phyloP scores from a whole-genome alignment of 345 rosid species.

The Salix caprea region DNA sequence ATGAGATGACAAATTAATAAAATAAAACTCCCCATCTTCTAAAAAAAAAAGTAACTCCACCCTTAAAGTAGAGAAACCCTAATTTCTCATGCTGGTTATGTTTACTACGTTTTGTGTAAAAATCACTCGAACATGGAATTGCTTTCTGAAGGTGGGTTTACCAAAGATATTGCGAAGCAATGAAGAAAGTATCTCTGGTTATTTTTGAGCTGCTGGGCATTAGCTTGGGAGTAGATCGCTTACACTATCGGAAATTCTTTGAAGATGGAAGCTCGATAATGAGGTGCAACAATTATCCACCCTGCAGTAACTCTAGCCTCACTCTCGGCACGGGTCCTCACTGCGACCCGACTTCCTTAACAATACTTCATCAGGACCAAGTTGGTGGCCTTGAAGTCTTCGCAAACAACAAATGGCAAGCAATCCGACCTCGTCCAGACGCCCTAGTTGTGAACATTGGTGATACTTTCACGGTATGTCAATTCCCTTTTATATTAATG shows the following conservation, averaged over 20 bases:
- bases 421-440: slow-evolving; percentile 50
- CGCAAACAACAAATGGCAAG: slow-evolving; percentile 51
- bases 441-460: slow-evolving; percentile 73
- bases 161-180: slow-evolving; percentile 45
- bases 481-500: not conserved
- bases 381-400: slow-evolving; percentile 79
- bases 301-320: slow-evolving; percentile 49
- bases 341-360: slow-evolving; percentile 68
- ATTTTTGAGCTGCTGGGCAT: slow-evolving; percentile 47
- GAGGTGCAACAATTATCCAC: slow-evolving; percentile 65
- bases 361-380: slow-evolving; percentile 82
- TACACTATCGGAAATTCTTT: slow-evolving; percentile 31
- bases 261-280: slow-evolving; percentile 61
- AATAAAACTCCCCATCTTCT: no score
- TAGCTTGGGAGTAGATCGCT: slow-evolving; percentile 45
- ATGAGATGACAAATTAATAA: no score
- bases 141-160: slow-evolving; percentile 36
- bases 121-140: not conserved
- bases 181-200: slow-evolving; percentile 36
- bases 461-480: slow-evolving; percentile 66
- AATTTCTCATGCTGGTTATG: not conserved
- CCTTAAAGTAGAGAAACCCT: no score
- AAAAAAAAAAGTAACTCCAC: no score
- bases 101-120: not conserved
- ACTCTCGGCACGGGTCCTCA: slow-evolving; percentile 93